These are phyloP conservation scores for Pseudogymnoascus pannorum DNA, from an alignment of 2,329 filamentous ascomycete genomes.

Conservation along the genomic window DNA sequence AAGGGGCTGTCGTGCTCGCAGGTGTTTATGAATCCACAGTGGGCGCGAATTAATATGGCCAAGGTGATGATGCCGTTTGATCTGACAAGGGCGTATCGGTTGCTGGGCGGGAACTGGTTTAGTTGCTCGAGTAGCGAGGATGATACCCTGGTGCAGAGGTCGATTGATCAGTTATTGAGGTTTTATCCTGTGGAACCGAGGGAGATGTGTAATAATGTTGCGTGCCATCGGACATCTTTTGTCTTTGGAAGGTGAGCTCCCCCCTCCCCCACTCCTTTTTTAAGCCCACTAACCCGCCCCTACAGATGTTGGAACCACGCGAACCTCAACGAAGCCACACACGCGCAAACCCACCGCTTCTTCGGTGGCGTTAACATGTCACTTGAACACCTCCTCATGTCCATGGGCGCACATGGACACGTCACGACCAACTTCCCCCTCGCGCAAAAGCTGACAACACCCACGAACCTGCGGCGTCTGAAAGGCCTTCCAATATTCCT, in stretches of 20 bases:
- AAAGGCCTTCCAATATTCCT: slow-evolving; percentile 47
- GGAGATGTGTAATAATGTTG: slow-evolving; percentile 55
- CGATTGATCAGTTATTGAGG: slow-evolving; percentile 48
- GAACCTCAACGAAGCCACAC: slow-evolving; percentile 60
- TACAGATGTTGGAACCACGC: slow-evolving; percentile 50
- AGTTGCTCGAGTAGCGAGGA: slow-evolving; percentile 40
- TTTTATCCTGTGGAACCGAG: slow-evolving; percentile 46
- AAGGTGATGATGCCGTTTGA: slow-evolving; percentile 40
- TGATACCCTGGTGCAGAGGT: slow-evolving; percentile 42
- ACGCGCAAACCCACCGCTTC: slow-evolving; percentile 53
- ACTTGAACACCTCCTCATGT: slow-evolving; percentile 48
- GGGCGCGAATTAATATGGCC: slow-evolving; percentile 47
- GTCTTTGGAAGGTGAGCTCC: slow-evolving; percentile 48
- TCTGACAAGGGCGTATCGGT: slow-evolving; percentile 42
- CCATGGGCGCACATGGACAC: slow-evolving; percentile 43
- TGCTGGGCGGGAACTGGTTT: slow-evolving; percentile 47
- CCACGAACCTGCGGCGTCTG: slow-evolving; percentile 43
- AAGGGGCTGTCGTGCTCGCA: slow-evolving; percentile 51
- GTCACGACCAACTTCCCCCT: slow-evolving; percentile 46
- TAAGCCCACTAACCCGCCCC: neutral
- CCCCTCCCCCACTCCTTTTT: neutral
- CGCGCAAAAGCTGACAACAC: slow-evolving; percentile 40
- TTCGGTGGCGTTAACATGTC: slow-evolving; percentile 57
- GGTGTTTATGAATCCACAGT: slow-evolving; percentile 57
- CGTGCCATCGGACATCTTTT: slow-evolving; percentile 53